A percentile compares a stretch with the other conserved stretches of the same genome.
Evolutionary conservation across 2,329 filamentous ascomycete genomes (phyloP).

Genomic region (Colletotrichum acutatum): DNA sequence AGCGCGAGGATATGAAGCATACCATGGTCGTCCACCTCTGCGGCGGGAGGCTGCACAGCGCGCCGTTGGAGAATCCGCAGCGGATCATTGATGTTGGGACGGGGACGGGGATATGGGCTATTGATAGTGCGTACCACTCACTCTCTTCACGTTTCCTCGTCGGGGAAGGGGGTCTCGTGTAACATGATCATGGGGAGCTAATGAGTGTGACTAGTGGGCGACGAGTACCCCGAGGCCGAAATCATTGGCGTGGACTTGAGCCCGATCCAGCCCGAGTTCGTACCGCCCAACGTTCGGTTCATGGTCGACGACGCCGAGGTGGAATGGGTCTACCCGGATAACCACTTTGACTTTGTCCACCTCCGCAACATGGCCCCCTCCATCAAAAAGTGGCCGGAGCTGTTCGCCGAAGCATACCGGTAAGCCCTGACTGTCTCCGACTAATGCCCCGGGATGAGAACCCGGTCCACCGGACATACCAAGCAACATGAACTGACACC

Average conservation of each 20-base stretch:
- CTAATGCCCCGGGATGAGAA: too few relatives aligned
- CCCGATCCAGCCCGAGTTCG: slow-evolving; percentile 71
- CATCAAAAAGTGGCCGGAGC: slow-evolving; percentile 59
- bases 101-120: slow-evolving; percentile 68
- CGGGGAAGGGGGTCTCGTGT: not conserved
- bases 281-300: slow-evolving; percentile 80
- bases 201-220: slow-evolving; percentile 60
- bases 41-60: slow-evolving; percentile 51
- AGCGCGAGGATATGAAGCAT: slow-evolving; percentile 53
- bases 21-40: slow-evolving; percentile 50
- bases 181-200: not conserved
- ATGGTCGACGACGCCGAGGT: slow-evolving; percentile 71
- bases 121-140: slow-evolving; percentile 57
- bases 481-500: slow-evolving; percentile 30
- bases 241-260: slow-evolving; percentile 75
- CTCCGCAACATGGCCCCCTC: slow-evolving; percentile 61
- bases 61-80: slow-evolving; percentile 52
- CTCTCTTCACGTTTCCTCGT: not conserved
- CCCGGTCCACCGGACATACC: too few relatives aligned
- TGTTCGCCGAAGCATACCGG: slow-evolving; percentile 66
- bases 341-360: slow-evolving; percentile 69
- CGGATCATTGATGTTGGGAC: slow-evolving; percentile 57
- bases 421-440: slow-evolving; percentile 40
- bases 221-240: slow-evolving; percentile 66
- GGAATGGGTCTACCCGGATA: slow-evolving; percentile 55